Evolutionary conservation across 2,329 filamentous ascomycete genomes (phyloP), one percentile per base, ranked within the genome.

Genomic region (Emergomyces orientalis): DNA sequence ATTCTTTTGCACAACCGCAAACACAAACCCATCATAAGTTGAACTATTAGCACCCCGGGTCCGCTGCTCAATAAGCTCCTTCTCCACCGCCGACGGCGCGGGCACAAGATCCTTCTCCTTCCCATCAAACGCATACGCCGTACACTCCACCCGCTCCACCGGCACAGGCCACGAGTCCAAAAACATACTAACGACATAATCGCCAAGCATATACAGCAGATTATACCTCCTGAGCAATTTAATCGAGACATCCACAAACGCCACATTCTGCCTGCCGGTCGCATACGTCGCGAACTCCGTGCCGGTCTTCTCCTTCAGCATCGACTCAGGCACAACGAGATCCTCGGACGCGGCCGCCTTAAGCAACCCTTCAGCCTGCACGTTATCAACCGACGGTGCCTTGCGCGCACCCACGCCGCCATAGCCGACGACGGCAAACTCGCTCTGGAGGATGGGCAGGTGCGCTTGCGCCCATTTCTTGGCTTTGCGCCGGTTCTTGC

Each of bases 1-100:
- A 70, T 91, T 88, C 85, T 99, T 99, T 83, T 97, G 91, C 66
- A 97, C 92, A 68, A 99, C 77, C 59, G 91, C 93, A 84, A 89
- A 97, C 67, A 99, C 93, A 71, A 97, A 99, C 54, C 87, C 87
- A 74, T 97, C 94, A 71, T 88, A 97, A 47, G 78, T 78, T 63
- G 84, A 87, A 74, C 82, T 85, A 65, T 71, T 78, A 67, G 71
- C 32, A 1, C 52, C 52, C 73, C 77, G 77, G 30, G 63, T 79
- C 77, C 79, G 86, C 86, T 82, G 85, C 87, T 76, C 79, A 70
- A 71, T 84, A 78, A 81, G 83, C 77, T 79, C 78, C 61, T 83
- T 76, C 68, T 87, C 84, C 56, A 80, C 80, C 51, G 84, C 80
- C 49, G 84, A 85, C 6, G 82, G 71, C 22, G 82, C 78, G 8